phyloP scores from a whole-genome alignment of 495 filamentous ascomycete species.

The Xylaria grammica region DNA sequence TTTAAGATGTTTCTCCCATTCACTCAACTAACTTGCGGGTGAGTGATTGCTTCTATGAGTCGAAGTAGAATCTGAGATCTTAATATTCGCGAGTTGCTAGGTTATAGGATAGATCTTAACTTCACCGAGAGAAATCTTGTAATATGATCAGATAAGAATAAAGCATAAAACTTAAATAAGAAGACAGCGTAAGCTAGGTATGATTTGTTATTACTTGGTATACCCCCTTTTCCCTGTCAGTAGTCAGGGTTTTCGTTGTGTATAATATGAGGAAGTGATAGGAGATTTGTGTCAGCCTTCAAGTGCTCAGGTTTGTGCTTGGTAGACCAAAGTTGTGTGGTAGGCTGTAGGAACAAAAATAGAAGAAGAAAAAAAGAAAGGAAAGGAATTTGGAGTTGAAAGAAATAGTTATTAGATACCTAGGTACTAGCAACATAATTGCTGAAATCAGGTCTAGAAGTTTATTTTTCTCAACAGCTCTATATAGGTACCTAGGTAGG shows the following conservation, averaged over 20 bases:
- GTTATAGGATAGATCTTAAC: constrained; percentile 82
- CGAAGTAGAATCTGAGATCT: constrained; percentile 72
- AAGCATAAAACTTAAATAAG: constrained; percentile 46
- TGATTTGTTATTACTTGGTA: neutral
- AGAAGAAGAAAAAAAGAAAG: too few species aligned
- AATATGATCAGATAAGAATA: constrained; percentile 76
- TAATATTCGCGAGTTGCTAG: constrained; percentile 85
- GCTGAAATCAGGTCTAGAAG: too few species aligned
- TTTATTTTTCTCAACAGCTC: too few species aligned
- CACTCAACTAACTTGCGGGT: too few species aligned
- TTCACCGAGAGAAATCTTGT: constrained; percentile 85
- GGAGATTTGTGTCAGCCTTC: neutral
- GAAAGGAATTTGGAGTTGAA: too few species aligned
- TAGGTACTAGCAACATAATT: too few species aligned
- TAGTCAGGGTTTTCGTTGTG: neutral
- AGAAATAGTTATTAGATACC: too few species aligned
- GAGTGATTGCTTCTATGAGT: neutral
- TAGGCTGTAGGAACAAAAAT: too few species aligned
- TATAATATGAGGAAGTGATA: neutral
- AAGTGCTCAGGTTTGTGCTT: neutral
- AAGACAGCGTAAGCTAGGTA: neutral
- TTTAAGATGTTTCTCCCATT: neutral
- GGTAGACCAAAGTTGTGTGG: neutral
- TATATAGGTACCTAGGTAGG: too few species aligned
- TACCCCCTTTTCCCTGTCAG: neutral